Conservation (phyloP, 495 filamentous ascomycete species). For the Xylaria sp. region DNA sequence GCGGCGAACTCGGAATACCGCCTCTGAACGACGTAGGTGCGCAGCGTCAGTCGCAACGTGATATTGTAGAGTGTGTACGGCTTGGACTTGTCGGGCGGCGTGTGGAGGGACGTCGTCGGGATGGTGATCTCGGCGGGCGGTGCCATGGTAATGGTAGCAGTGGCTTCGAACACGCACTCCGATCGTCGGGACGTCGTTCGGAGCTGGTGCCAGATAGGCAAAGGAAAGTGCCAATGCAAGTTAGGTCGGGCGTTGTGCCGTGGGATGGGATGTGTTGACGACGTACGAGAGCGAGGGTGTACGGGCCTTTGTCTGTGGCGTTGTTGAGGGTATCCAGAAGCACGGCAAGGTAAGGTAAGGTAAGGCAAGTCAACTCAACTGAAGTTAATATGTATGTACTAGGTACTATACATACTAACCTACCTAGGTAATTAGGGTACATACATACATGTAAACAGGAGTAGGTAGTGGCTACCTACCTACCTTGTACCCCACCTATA, state of each 20-base stretch:
- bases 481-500: too few relatives aligned
- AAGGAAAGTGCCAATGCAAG: slow-evolving; percentile 22
- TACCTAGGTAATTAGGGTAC: too few relatives aligned
- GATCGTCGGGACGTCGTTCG: background rate
- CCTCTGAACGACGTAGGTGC: slow-evolving; percentile 85
- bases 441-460: too few relatives aligned
- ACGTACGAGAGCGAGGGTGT: background rate
- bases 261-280: background rate
- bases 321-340: background rate
- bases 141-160: slow-evolving; percentile 67
- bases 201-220: slow-evolving; percentile 47
- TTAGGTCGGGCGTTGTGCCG: background rate
- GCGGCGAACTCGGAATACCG: slow-evolving; percentile 91
- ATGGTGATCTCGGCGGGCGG: slow-evolving; percentile 82
- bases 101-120: slow-evolving; percentile 71
- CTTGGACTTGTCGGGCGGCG: slow-evolving; percentile 60
- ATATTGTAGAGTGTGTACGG: slow-evolving; percentile 94
- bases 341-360: background rate
- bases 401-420: too few relatives aligned
- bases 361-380: background rate
- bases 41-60: slow-evolving; percentile 83
- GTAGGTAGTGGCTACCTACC: too few relatives aligned
- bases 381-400: too few relatives aligned
- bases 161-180: background rate
- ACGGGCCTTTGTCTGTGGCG: background rate